A percentile compares a stretch with the other conserved stretches of the same genome.
These are phyloP conservation scores for Pyrenophora tritici-repentis DNA, from an alignment of 2,329 filamentous ascomycete species.

Conservation along the genomic window DNA sequence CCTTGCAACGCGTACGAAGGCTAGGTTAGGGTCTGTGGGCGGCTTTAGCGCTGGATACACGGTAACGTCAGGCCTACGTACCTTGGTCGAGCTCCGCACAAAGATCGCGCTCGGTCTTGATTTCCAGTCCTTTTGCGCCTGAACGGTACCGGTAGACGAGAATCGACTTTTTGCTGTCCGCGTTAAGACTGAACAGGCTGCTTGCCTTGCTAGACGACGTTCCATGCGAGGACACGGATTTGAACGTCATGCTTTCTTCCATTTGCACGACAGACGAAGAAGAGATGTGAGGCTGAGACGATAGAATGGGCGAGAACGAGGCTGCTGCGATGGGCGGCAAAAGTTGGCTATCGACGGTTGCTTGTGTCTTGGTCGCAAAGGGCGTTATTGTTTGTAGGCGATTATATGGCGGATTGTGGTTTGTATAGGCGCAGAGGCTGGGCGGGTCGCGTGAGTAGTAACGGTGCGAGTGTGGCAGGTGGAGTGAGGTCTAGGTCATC, in stretches of 20 bases:
- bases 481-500: slow-evolving; percentile 31
- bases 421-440: slow-evolving; percentile 37
- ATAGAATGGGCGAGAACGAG: slow-evolving; percentile 22
- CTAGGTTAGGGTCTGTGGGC: slow-evolving; percentile 46
- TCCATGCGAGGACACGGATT: slow-evolving; percentile 50
- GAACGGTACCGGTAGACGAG: slow-evolving; percentile 54
- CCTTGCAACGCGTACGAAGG: slow-evolving; percentile 51
- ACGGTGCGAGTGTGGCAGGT: slow-evolving; percentile 22
- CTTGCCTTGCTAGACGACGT: slow-evolving; percentile 45
- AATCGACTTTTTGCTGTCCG: slow-evolving; percentile 50
- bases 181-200: slow-evolving; percentile 52
- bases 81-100: slow-evolving; percentile 47
- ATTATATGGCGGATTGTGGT: slow-evolving; percentile 30
- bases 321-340: slow-evolving; percentile 15
- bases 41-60: slow-evolving; percentile 25
- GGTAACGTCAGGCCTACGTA: slow-evolving; percentile 21
- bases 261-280: slow-evolving; percentile 12
- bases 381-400: slow-evolving; percentile 24
- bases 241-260: slow-evolving; percentile 48
- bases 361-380: slow-evolving; percentile 6
- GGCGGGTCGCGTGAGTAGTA: slow-evolving; percentile 34
- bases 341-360: slow-evolving; percentile 8
- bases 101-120: slow-evolving; percentile 52
- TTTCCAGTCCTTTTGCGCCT: slow-evolving; percentile 45
- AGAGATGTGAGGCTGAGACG: slow-evolving; percentile 36